Conservation (phyloP, 306 rosid genomes). For the Canavalia gladiata region DNA sequence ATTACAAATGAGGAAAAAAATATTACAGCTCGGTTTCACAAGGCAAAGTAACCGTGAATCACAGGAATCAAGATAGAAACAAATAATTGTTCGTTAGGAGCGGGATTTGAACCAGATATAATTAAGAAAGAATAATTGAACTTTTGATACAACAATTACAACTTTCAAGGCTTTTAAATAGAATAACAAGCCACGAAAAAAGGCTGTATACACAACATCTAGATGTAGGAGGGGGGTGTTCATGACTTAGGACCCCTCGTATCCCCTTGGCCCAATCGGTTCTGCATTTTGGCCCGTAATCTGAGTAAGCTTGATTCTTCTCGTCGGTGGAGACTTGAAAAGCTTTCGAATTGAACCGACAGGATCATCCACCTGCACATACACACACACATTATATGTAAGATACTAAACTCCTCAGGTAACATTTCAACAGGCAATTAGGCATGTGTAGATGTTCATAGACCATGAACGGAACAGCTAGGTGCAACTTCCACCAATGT, state of each 20-base stretch:
- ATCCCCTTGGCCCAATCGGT: slow-evolving; percentile 14
- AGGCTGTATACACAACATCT: slow-evolving; percentile 42
- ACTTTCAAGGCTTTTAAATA: slow-evolving; percentile 38
- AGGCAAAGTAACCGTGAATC: slow-evolving; percentile 32
- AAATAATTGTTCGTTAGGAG: slow-evolving; percentile 33
- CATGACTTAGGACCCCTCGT: slow-evolving; percentile 5
- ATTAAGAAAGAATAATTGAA: slow-evolving; percentile 30
- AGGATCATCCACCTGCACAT: slow-evolving; percentile 90
- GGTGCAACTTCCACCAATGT: slow-evolving; percentile 19
- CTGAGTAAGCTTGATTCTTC: slow-evolving; percentile 64
- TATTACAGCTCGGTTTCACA: slow-evolving; percentile 36
- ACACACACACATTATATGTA: slow-evolving; percentile 30
- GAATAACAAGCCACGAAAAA: slow-evolving; percentile 38
- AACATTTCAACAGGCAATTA: slow-evolving; percentile 24
- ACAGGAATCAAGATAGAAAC: slow-evolving; percentile 38
- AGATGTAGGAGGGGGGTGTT: background rate
- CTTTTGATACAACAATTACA: slow-evolving; percentile 49
- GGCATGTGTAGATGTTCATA: background rate
- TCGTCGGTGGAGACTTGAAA: slow-evolving; percentile 76
- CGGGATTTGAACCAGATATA: slow-evolving; percentile 18
- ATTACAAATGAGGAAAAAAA: slow-evolving; percentile 27
- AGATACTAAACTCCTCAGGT: slow-evolving; percentile 39
- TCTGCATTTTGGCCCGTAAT: slow-evolving; percentile 46
- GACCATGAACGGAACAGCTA: background rate
- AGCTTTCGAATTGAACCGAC: slow-evolving; percentile 76